Percentiles rank a stretch among this genome's conserved stretches.
Conservation (phyloP, 495 filamentous ascomycete genomes). For the Poronia punctata region DNA sequence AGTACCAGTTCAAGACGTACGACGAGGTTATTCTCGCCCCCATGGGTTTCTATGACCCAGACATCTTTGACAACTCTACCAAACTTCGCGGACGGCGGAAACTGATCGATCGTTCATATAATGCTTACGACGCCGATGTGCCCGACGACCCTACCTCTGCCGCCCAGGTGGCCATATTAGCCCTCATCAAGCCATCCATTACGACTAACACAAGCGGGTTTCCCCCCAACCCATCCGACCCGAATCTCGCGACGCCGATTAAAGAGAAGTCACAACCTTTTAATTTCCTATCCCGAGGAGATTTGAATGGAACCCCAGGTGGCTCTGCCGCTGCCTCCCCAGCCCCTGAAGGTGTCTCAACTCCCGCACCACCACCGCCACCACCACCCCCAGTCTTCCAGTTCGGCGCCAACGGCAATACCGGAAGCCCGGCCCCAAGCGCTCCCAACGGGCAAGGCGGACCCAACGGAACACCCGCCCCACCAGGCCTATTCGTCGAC, state of each 20-base stretch:
- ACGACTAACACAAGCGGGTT: slow-evolving; percentile 31
- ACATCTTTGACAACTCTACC: slow-evolving; percentile 69
- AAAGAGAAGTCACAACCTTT: slow-evolving; percentile 47
- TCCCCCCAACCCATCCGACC: slow-evolving; percentile 21
- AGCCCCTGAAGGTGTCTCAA: slow-evolving; percentile 65
- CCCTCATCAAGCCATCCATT: slow-evolving; percentile 57
- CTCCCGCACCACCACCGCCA: slow-evolving; percentile 58
- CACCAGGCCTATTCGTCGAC: slow-evolving; percentile 31
- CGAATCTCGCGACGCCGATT: slow-evolving; percentile 42
- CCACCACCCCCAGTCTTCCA: slow-evolving; percentile 45
- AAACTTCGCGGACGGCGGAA: slow-evolving; percentile 74
- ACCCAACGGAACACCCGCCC: slow-evolving; percentile 41
- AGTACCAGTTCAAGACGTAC: slow-evolving; percentile 90
- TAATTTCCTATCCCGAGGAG: slow-evolving; percentile 48
- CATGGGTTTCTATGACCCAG: slow-evolving; percentile 82
- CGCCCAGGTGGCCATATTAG: slow-evolving; percentile 74
- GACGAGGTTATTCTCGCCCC: slow-evolving; percentile 88
- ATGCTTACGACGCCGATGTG: slow-evolving; percentile 78
- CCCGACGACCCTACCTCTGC: slow-evolving; percentile 83
- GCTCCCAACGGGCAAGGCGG: slow-evolving; percentile 29
- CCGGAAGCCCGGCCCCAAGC: slow-evolving; percentile 38
- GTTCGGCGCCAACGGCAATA: slow-evolving; percentile 39
- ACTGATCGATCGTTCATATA: slow-evolving; percentile 76
- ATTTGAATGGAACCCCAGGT: slow-evolving; percentile 60
- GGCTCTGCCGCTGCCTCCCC: slow-evolving; percentile 85